phyloP scores from a whole-genome alignment of 352 stramenopile genomes.

The Phytophthora megakarya region DNA sequence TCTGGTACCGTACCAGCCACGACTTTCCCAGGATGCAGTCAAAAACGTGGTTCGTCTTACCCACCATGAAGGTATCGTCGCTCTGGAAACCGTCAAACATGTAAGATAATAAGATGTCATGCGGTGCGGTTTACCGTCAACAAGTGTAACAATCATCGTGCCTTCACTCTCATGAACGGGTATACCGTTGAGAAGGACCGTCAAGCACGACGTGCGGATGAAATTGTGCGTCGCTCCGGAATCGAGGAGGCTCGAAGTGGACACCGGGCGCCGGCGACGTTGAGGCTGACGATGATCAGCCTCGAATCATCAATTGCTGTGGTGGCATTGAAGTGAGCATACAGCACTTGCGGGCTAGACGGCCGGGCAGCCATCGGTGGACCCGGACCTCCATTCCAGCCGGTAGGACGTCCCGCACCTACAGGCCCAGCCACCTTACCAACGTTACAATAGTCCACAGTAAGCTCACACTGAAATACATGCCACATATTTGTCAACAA shows the following conservation, averaged over 20 bases:
- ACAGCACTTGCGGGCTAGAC: too few species aligned
- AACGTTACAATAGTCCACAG: too few species aligned
- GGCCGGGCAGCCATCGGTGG: too few species aligned
- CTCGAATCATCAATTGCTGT: background rate
- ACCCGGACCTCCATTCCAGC: too few species aligned
- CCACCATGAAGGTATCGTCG: constrained; percentile 18
- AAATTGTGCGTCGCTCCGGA: background rate
- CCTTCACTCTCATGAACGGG: background rate
- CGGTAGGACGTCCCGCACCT: background rate
- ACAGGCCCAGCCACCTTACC: too few species aligned
- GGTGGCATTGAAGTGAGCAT: too few species aligned
- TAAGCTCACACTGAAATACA: too few species aligned
- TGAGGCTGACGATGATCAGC: background rate
- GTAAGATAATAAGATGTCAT: background rate
- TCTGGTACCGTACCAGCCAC: constrained; percentile 5
- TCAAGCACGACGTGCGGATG: background rate
- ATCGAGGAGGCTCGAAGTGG: background rate
- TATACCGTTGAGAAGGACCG: background rate
- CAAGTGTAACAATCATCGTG: background rate
- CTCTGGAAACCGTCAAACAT: background rate
- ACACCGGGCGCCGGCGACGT: background rate
- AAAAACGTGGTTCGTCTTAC: constrained; percentile 27
- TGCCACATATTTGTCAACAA: too few species aligned
- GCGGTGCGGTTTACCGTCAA: background rate
- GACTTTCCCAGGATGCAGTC: constrained; percentile 31